Base-by-base conservation (phyloP, 208 protist genomes). In the Tritrichomonas musculus region DNA sequence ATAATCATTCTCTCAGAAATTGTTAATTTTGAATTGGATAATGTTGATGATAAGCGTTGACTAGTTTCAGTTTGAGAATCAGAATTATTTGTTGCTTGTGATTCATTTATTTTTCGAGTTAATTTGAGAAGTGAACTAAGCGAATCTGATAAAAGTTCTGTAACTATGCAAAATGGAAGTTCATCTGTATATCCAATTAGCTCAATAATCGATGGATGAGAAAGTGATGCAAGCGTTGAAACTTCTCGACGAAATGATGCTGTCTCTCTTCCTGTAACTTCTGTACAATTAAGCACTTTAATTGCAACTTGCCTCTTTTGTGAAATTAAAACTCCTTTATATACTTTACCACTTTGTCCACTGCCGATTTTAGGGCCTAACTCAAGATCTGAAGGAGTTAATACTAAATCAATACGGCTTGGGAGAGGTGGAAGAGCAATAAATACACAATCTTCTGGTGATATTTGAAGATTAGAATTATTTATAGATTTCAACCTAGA, bases 241-340 rank as follows among this genome's bases (percentile, higher is more conserved):
- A 88, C 47, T 88, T 88, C 77, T n/a, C 77, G 77, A 33, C 47
- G 25, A 47, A 88, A 88, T 57, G 77, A 30, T 88, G 33, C 77
- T 57, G 41, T 17, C 17, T 88, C 41, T 30, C 47, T 53, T 53
- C 47, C 47, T 22, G 14, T n/a, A 14, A 88, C 1, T 5, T 8
- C 27, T 57, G n/a, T 53, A 47, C 17, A 33, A 88, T 88, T 53
- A 39, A 88, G 39, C 0, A 88, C 47, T 57, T 88, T 88, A 33
- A 88, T 39, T 39, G 77, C 77, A 20, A 88, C 47, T 57, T 57
- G 20, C 17, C 57, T 57, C 5, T 49, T 11, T 20, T 25, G 27
- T 53, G 14, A 17, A n/a, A 33, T 88, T 0, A 57, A 39, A n/a
- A 53, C 41, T n/a, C 77, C 77, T 22, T 44, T 53, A 33, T 88